Conservation (phyloP, 2,329 filamentous ascomycete genomes). For the Fusarium kyushuense region DNA sequence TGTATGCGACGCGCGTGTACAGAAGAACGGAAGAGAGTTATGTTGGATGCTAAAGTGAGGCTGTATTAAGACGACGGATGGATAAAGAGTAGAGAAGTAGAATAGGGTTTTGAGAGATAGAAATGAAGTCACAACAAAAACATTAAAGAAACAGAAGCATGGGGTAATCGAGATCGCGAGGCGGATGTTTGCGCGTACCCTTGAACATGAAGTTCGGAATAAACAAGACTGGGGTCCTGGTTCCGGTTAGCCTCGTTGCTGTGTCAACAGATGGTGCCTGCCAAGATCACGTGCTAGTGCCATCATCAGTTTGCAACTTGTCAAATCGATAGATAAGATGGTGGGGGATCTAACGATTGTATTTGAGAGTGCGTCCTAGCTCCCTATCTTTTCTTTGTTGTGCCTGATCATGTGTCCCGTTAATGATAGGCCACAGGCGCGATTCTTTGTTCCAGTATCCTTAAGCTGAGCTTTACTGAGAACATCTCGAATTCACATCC, state of each 20-base stretch:
- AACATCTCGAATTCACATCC: neutral
- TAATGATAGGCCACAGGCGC: neutral
- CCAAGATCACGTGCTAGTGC: conserved; percentile 32
- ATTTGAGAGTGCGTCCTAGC: too few species aligned
- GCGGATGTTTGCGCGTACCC: conserved; percentile 44
- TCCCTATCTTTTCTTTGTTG: neutral
- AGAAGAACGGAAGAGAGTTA: conserved; percentile 13
- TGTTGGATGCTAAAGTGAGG: conserved; percentile 23
- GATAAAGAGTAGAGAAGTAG: conserved; percentile 3
- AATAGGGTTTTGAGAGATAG: conserved; percentile 36
- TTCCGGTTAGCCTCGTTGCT: conserved; percentile 49
- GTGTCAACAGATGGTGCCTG: conserved; percentile 47
- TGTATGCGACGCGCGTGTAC: conserved; percentile 20
- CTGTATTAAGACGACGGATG: conserved; percentile 27
- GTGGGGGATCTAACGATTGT: neutral
- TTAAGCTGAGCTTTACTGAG: neutral
- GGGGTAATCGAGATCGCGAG: conserved; percentile 35
- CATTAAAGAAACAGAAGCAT: conserved; percentile 40
- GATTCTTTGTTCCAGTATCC: neutral
- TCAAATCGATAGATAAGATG: neutral
- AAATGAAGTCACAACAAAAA: conserved; percentile 40
- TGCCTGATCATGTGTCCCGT: neutral
- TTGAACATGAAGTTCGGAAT: conserved; percentile 39
- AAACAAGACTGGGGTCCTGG: conserved; percentile 47
- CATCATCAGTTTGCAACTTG: neutral